Base-by-base conservation (phyloP, 2,329 filamentous ascomycete genomes). In the Truncatella angustata region DNA sequence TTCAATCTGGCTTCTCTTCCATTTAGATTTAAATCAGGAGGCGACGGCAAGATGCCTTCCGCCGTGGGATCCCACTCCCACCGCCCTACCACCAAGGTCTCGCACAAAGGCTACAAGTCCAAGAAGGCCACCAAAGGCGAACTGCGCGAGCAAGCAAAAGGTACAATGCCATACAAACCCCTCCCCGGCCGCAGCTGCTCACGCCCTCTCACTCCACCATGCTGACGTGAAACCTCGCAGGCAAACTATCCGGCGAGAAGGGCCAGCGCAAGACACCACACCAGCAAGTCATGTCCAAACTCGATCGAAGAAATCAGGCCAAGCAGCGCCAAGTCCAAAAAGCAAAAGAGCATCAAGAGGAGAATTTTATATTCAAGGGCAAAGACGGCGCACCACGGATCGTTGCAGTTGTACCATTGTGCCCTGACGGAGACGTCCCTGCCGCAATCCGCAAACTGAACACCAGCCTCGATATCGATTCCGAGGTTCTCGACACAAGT, bases 271-370 rank as follows among this genome's bases (percentile, higher is more conserved):
- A 90, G 71, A 96, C 93, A 14, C 90, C 90, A 51, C 91, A 96
- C 70, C 94, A 99, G 70, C 91, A 96, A 74, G 84, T 97, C 73
- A 93, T 97, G 90, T 96, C 91, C 54, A 99, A 97, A 73, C 82
- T 99, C 69, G 91, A 96, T 72, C 88, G 94, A 54, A 86, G 91
- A 63, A 97, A 99, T 71, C 91, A 96, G 76, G 90, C 91, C 61
- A 93, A 93, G 71, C 94, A 99, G 77, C 86, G 87, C 70, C 89
- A 93, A 63, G 76, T 88, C 56, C 79, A 85, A 60, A 97, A 97
- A 72, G 85, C 91, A 66, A 86, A 86, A 66, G 91, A 94, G 62
- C 88, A 94, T 65, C 79, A 88, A 44, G 87, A 88, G 60, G 87
- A 91, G 49, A 85, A 82, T 0, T 90, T 85, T 34, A 77, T 99